Conservation (phyloP, 2,329 filamentous ascomycete genomes). For the Colletotrichum sp. region DNA sequence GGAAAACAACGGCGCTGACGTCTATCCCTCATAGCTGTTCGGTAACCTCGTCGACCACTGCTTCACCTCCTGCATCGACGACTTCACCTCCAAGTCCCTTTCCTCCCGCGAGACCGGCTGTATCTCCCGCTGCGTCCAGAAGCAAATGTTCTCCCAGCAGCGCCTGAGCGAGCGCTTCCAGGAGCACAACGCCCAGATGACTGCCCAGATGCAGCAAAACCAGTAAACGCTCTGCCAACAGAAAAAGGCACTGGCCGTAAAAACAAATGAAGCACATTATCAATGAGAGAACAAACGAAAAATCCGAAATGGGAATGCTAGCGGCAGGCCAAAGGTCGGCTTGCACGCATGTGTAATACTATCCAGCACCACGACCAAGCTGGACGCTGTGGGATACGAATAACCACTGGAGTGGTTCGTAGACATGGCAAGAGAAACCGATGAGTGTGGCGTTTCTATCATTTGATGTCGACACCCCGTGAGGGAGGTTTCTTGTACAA, state of each 20-base stretch:
- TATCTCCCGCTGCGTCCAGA: conserved; percentile 93
- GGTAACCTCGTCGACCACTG: conserved; percentile 81
- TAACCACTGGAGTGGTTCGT: background rate
- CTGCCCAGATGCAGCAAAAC: conserved; percentile 55
- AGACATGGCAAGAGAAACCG: background rate
- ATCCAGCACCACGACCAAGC: conserved; percentile 4
- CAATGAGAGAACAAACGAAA: background rate
- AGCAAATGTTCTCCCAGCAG: conserved; percentile 91
- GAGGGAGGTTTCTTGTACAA: conserved; percentile 12
- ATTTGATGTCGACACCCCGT: background rate
- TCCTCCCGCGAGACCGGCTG: conserved; percentile 88
- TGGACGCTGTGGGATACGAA: background rate
- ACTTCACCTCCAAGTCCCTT: conserved; percentile 97
- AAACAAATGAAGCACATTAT: background rate
- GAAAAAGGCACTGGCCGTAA: background rate
- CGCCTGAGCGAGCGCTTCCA: conserved; percentile 90
- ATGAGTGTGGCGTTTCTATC: background rate
- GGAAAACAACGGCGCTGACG: background rate
- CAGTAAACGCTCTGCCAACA: conserved; percentile 36
- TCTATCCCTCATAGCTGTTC: conserved; percentile 51
- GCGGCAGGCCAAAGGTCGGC: background rate
- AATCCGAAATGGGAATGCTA: background rate
- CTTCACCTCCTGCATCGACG: conserved; percentile 96
- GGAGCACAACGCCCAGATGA: conserved; percentile 69
- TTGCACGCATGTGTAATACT: conserved; percentile 15